These are phyloP conservation scores for Aspergillus sp. DNA, from an alignment of 2,329 filamentous ascomycete genomes.

Conservation along the genomic window DNA sequence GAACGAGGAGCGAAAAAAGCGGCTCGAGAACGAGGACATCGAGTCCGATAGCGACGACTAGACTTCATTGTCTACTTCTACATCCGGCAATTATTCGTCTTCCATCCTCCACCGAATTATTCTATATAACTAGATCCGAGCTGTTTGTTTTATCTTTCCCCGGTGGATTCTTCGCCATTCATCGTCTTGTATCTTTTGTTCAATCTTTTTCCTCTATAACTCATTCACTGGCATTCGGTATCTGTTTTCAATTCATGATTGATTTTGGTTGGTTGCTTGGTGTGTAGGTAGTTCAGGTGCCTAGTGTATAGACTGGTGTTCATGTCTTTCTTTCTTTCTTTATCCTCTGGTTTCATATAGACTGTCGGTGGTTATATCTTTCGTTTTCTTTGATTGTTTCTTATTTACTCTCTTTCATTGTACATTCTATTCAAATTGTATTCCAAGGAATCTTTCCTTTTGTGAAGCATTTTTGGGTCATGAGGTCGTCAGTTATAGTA, in stretches of 20 bases:
- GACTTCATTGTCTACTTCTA: neutral
- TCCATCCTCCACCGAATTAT: neutral
- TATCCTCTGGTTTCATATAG: neutral
- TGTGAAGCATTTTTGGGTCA: neutral
- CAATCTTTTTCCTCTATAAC: neutral
- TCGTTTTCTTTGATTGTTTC: too few relatives aligned
- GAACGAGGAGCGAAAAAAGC: constrained; percentile 73
- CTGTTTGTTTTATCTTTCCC: neutral
- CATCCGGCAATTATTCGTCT: neutral
- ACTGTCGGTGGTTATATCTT: neutral
- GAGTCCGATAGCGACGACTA: constrained; percentile 44
- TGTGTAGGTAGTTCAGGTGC: neutral
- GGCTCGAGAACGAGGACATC: constrained; percentile 42
- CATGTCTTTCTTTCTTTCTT: neutral
- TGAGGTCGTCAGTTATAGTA: too few relatives aligned
- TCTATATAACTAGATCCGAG: neutral
- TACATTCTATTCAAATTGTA: neutral
- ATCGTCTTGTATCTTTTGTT: neutral
- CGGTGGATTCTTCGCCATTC: neutral
- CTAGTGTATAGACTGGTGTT: neutral
- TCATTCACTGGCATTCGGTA: neutral
- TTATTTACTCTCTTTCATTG: neutral
- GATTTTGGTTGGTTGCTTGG: neutral
- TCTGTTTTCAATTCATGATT: neutral
- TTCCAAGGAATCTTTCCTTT: neutral